Evolutionary conservation across 1,284 basidiomycete genomes (phyloP), one percentile per base, ranked within the genome.

Genomic region (Apiotrichum brassicae): DNA sequence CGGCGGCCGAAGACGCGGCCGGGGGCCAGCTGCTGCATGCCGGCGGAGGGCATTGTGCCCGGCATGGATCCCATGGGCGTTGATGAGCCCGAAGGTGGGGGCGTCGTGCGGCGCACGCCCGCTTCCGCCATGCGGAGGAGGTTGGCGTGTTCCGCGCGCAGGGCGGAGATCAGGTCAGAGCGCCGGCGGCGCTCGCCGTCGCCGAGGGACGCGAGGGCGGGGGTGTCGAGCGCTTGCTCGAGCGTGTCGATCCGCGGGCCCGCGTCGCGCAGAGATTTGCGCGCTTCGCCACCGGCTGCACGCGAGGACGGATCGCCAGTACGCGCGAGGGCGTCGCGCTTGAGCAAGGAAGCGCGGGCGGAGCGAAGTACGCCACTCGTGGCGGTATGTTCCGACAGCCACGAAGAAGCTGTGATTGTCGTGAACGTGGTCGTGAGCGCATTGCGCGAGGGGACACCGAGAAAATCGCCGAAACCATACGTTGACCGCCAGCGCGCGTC

Each of bases 381-480:
- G 43, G 84, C 82, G 43, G 80, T 72, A 62, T 91, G 86, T 68
- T 92, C 89, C 55, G 89, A 84, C 19, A 93, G 77, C 90, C 90
- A 93, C 33, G 83, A 60, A 44, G 83, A 75, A 2, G 81, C 79
- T 0, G 86, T 86, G 74, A 85, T 87, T 79, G 77, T 25, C 11
- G 43, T 44, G 22, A 44, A 44, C 70, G 64, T 8, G 69, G 48
- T 58, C 28, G 43, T 46, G 19, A 32, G 41, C 6, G 51, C 46
- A 7, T 52, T 53, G 8, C 54, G 42, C 11, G 42, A 42, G 14
- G 90, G 90, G 34, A 93, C 79, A 35, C 87, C 85, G 41, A 97
- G 79, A 67, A 97, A 97, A 53, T 86, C 82, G 57, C 81, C 80
- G 73, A 94, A 92, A n/a, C 82, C 82, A 59, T 81, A 82, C 33